Base-by-base conservation (phyloP, 2,329 filamentous ascomycete species). In the Penicillium sp. region DNA sequence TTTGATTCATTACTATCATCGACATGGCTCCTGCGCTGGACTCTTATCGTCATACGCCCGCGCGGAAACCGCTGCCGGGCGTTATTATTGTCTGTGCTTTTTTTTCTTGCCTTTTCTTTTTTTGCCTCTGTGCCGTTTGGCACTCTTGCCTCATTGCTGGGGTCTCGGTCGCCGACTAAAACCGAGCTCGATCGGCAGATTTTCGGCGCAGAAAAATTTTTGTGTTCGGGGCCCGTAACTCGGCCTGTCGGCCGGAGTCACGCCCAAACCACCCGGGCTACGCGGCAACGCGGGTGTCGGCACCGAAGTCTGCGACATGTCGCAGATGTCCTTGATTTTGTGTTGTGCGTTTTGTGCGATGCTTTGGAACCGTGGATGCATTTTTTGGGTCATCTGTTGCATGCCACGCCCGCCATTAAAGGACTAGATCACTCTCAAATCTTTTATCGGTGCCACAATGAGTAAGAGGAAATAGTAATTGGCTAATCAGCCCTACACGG, bases 251-350 rank as follows among this genome's bases (percentile, higher is more conserved):
- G 33, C 22, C 53, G 50, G 50, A 50, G 50, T 56, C 25, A 46
- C 53, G 50, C 46, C 2, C 39, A 5, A 8, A 25, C 39, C 11
- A 28, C 18, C 50, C 58, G 61, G 61, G 50, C 54, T 54, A 55
- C 54, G 40, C 57, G 58, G 56, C 51, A 53, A 51, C 47, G 44
- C 62, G 62, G 62, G 50, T 55, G 54, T 64, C 62, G 62, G 62
- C 62, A 64, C 58, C 50, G 46, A 42, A 2, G n/a, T 36, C 38
- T 33, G 27, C 41, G 20, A 41, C 46, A 44, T 43, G 45, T 45
- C 41, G 40, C 41, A 41, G 11, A 24, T 14, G 24, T 24, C 14
- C 22, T 35, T 25, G 20, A 16, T 20, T 18, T 31, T 41, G 20
- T 35, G 25, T 33, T 27, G 13, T n/a, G 22, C 20, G 10, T 25